A percentile compares a stretch with the other conserved stretches of the same genome.
Evolutionary conservation across 2,329 filamentous ascomycete species (phyloP).

Genomic region (Arachnopeziza araneosa): DNA sequence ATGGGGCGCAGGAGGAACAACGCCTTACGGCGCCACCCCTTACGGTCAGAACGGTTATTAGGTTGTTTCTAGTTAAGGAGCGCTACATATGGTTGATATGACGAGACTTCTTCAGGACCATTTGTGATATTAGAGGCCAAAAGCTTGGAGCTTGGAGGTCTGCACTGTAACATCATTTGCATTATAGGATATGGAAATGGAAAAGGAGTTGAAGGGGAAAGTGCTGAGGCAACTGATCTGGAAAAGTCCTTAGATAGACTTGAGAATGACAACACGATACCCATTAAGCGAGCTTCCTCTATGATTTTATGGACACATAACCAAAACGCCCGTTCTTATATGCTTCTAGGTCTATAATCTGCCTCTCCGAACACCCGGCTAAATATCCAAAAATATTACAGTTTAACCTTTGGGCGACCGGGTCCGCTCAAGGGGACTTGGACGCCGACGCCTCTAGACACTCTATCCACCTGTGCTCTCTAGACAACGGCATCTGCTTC

Average conservation of each 20-base stretch:
- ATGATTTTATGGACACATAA: background rate
- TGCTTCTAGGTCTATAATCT: conserved; percentile 9
- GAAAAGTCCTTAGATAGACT: conserved; percentile 9
- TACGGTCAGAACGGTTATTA: conserved; percentile 43
- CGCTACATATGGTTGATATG: background rate
- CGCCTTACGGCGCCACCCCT: conserved; percentile 55
- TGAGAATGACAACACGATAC: conserved; percentile 21
- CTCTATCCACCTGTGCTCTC: background rate
- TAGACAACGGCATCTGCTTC: conserved; percentile 3
- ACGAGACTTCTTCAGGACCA: background rate
- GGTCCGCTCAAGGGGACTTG: background rate
- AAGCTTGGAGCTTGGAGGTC: background rate
- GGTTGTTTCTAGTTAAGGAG: background rate
- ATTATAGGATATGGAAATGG: conserved; percentile 15
- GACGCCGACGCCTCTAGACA: background rate
- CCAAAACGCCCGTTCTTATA: conserved; percentile 8
- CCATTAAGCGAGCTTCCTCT: background rate
- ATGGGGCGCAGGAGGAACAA: conserved; percentile 57
- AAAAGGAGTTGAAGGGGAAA: conserved; percentile 5
- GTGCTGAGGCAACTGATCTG: background rate
- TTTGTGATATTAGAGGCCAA: background rate
- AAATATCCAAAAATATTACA: background rate
- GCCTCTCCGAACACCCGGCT: background rate
- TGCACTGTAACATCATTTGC: conserved; percentile 16
- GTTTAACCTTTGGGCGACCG: background rate